Evolutionary conservation across 768 basidiomycete genomes (phyloP).

Genomic region (Leucocoprinus leucothites): DNA sequence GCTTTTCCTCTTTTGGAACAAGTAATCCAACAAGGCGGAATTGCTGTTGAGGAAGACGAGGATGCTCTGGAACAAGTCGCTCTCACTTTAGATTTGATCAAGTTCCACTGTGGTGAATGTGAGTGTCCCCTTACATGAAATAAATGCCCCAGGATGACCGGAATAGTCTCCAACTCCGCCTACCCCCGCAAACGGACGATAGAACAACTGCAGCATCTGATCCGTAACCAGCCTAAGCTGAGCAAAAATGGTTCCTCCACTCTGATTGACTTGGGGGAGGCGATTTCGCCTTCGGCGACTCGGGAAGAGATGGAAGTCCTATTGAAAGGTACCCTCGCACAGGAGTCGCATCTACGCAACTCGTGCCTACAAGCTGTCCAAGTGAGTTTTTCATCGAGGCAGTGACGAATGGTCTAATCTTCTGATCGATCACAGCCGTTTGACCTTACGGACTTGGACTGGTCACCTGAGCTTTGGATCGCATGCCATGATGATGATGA

Average conservation of each 20-base stretch:
- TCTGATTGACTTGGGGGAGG: slow-evolving; percentile 77
- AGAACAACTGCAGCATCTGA: slow-evolving; percentile 64
- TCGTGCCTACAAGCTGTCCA: slow-evolving; percentile 90
- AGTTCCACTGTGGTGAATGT: slow-evolving; percentile 76
- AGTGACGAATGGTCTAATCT: not conserved
- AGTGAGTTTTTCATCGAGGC: slow-evolving; percentile 35
- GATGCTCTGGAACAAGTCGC: slow-evolving; percentile 77
- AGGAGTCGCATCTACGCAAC: slow-evolving; percentile 85
- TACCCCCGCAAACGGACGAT: slow-evolving; percentile 78
- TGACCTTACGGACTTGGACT: slow-evolving; percentile 92
- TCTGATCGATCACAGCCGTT: slow-evolving; percentile 57
- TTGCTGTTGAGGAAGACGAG: slow-evolving; percentile 63
- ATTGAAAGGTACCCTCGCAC: slow-evolving; percentile 71
- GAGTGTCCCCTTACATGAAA: slow-evolving; percentile 22
- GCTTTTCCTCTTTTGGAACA: slow-evolving; percentile 69
- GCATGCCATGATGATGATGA: slow-evolving; percentile 84
- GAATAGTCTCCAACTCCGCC: slow-evolving; percentile 58
- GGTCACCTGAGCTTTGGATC: slow-evolving; percentile 86
- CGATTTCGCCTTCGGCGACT: slow-evolving; percentile 64
- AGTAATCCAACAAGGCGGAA: slow-evolving; percentile 67
- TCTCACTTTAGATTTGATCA: slow-evolving; percentile 65
- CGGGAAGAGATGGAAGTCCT: slow-evolving; percentile 62
- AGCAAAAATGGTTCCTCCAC: slow-evolving; percentile 81
- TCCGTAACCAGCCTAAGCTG: slow-evolving; percentile 75
- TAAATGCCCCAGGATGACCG: not conserved